Percentiles rank a stretch among this genome's conserved stretches.
These are phyloP conservation scores for Cyclotella baltica DNA, from an alignment of 108 stramenopile species.

Conservation along the genomic window DNA sequence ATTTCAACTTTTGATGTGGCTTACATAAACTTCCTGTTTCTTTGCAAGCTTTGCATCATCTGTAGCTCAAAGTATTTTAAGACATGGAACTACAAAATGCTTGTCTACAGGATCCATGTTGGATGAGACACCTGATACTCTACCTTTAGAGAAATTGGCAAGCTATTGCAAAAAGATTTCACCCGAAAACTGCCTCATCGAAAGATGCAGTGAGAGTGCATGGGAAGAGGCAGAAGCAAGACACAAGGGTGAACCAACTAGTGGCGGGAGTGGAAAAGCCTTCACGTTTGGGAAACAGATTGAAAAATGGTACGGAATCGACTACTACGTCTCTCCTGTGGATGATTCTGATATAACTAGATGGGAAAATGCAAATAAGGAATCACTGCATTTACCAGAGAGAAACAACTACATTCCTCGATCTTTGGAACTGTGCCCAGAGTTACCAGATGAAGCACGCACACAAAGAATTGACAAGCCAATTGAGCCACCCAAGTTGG, in stretches of 20 bases:
- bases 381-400: constrained; percentile 62
- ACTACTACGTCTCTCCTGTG: constrained; percentile 71
- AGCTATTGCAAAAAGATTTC: constrained; percentile 54
- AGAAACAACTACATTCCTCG: constrained; percentile 83
- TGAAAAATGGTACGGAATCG: constrained; percentile 86
- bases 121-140: constrained; percentile 63
- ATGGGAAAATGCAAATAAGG: constrained; percentile 48
- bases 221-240: constrained; percentile 63
- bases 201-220: constrained; percentile 79
- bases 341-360: constrained; percentile 21
- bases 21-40: neutral
- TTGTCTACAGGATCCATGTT: constrained; percentile 79
- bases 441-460: constrained; percentile 78
- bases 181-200: constrained; percentile 79
- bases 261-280: neutral
- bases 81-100: constrained; percentile 75
- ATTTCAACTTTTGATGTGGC: neutral
- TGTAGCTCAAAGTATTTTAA: constrained; percentile 59
- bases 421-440: constrained; percentile 70
- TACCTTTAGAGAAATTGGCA: constrained; percentile 58
- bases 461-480: constrained; percentile 74
- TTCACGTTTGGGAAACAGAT: constrained; percentile 52
- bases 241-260: constrained; percentile 15
- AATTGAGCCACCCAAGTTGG: constrained; percentile 76
- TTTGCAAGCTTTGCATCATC: constrained; percentile 58